Conservation (phyloP, 2,329 filamentous ascomycete species). For the Cladosporium sp. region DNA sequence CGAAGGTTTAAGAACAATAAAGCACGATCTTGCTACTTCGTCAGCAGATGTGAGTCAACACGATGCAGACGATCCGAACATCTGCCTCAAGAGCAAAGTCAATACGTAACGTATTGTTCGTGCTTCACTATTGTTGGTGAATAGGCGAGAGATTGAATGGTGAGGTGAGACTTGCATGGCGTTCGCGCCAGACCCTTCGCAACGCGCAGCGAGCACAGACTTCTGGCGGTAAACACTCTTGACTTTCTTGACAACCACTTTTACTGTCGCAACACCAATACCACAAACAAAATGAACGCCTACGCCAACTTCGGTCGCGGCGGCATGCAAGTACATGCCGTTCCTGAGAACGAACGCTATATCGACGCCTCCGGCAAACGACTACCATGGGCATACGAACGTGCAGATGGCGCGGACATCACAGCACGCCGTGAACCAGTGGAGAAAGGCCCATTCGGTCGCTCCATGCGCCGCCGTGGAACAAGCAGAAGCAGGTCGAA, state of each 20-base stretch:
- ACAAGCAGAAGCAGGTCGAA: conserved; percentile 46
- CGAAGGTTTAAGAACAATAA: too few species aligned
- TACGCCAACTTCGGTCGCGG: conserved; percentile 10
- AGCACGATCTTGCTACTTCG: too few species aligned
- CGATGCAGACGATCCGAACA: too few species aligned
- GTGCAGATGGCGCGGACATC: conserved; percentile 11
- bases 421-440: conserved; percentile 40
- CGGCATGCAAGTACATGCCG: conserved; percentile 62
- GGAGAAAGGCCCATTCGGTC: conserved; percentile 61
- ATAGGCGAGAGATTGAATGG: background rate
- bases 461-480: conserved; percentile 39
- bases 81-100: too few species aligned
- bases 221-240: background rate
- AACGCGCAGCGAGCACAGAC: background rate
- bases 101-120: too few species aligned
- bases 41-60: too few species aligned
- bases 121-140: background rate
- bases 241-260: conserved; percentile 6
- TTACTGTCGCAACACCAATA: background rate
- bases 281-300: background rate
- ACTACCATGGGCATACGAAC: conserved; percentile 60
- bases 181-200: background rate
- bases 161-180: too few species aligned
- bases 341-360: conserved; percentile 59
- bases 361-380: conserved; percentile 55